Evolutionary conservation across 805 yeast genomes (phyloP).

Genomic region (Sungouiozyma intestinalis): DNA sequence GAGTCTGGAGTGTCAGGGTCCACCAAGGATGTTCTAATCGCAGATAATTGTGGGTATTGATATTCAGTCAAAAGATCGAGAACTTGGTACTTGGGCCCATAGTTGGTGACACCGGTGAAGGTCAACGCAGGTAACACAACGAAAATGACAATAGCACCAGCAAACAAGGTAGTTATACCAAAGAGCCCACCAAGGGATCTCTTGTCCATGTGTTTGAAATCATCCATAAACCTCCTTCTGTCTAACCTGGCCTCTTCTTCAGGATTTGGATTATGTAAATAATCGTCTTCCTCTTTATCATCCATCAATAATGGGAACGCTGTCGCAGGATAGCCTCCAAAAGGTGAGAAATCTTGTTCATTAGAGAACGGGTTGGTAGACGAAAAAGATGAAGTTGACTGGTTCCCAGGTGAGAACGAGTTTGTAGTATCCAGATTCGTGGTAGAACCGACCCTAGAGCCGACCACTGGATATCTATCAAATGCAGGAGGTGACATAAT

Average conservation of each 20-base stretch:
- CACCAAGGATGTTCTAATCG: constrained; percentile 41
- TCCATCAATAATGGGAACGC: constrained; percentile 85
- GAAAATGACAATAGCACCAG: constrained; percentile 58
- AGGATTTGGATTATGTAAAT: constrained; percentile 92
- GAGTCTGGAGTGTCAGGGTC: constrained; percentile 54
- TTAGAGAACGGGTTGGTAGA: constrained; percentile 16
- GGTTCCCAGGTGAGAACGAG: constrained; percentile 21
- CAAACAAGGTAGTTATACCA: constrained; percentile 45
- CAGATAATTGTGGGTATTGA: constrained; percentile 40
- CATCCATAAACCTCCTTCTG: constrained; percentile 52
- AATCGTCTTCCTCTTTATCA: constrained; percentile 92
- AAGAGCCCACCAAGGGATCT: constrained; percentile 50
- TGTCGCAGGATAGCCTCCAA: constrained; percentile 96
- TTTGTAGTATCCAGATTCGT: constrained; percentile 19
- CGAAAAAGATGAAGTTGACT: constrained; percentile 11
- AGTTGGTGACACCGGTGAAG: constrained; percentile 54
- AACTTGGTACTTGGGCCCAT: constrained; percentile 4
- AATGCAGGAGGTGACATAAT: constrained; percentile 43
- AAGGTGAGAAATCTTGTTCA: constrained; percentile 71
- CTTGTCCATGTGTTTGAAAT: constrained; percentile 55
- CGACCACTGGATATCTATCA: constrained; percentile 58
- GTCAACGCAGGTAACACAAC: constrained; percentile 77
- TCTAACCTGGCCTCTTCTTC: constrained; percentile 82
- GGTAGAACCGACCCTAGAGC: constrained; percentile 48
- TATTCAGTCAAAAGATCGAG: constrained; percentile 33